Evolutionary conservation across 495 filamentous ascomycete species (phyloP).

Genomic region (Geopyxis carbonaria): DNA sequence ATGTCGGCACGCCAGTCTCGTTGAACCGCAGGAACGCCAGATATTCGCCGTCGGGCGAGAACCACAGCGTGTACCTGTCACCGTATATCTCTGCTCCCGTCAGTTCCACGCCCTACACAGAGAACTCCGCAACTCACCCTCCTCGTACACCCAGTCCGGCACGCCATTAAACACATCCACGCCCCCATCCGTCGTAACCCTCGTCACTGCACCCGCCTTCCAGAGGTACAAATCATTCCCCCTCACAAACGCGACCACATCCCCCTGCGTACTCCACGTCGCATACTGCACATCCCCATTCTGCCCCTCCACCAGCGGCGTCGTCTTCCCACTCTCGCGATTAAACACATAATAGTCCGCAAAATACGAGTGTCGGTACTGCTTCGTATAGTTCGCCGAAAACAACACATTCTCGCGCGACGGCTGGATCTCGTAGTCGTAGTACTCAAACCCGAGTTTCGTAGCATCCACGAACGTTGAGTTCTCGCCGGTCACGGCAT

Average conservation of each 20-base stretch:
- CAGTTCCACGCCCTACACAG: not conserved
- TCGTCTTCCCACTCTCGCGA: slow-evolving; percentile 29
- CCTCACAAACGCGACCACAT: slow-evolving; percentile 38
- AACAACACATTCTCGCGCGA: slow-evolving; percentile 34
- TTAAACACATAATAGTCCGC: slow-evolving; percentile 40
- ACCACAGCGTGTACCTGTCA: slow-evolving; percentile 36
- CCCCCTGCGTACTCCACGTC: slow-evolving; percentile 31
- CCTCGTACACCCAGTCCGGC: slow-evolving; percentile 48
- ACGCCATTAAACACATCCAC: slow-evolving; percentile 41
- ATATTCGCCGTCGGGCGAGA: slow-evolving; percentile 38
- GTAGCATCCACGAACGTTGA: slow-evolving; percentile 31
- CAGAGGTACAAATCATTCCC: slow-evolving; percentile 41
- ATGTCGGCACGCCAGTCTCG: slow-evolving; percentile 40
- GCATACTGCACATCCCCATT: slow-evolving; percentile 41
- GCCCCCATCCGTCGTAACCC: slow-evolving; percentile 38
- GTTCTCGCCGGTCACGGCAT: slow-evolving; percentile 32
- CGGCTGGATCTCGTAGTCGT: slow-evolving; percentile 29
- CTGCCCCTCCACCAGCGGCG: slow-evolving; percentile 33
- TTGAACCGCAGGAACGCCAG: slow-evolving; percentile 41
- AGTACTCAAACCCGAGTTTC: slow-evolving; percentile 21
- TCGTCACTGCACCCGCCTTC: slow-evolving; percentile 30
- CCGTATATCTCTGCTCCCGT: slow-evolving; percentile 33
- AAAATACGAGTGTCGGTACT: slow-evolving; percentile 41
- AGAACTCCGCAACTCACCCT: slow-evolving; percentile 20
- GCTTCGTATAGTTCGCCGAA: slow-evolving; percentile 38